These are phyloP conservation scores for Monilinia fructigena DNA, from an alignment of 2,329 filamentous ascomycete genomes.

Conservation along the genomic window DNA sequence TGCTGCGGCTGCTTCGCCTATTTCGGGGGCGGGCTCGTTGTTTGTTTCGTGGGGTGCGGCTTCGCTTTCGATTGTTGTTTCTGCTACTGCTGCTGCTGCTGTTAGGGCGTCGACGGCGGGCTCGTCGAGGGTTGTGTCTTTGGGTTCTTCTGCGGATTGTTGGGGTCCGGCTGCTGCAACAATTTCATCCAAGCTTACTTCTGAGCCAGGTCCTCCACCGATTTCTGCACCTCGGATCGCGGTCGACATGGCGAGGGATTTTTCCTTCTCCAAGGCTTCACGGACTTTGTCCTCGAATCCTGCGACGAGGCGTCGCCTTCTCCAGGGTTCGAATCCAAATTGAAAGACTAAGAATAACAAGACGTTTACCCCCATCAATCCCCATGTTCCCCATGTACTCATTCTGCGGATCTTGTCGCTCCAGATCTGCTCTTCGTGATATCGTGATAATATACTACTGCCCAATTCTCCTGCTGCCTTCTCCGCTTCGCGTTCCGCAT, in stretches of 20 bases:
- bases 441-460: constrained; percentile 80
- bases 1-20: constrained; percentile 29
- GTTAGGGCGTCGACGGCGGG: constrained; percentile 33
- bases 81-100: constrained; percentile 20
- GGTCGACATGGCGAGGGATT: constrained; percentile 22
- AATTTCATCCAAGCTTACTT: constrained; percentile 30
- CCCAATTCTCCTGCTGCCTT: constrained; percentile 73
- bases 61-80: constrained; percentile 23
- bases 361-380: constrained; percentile 95
- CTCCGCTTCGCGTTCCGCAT: constrained; percentile 77
- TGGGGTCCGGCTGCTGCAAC: constrained; percentile 30
- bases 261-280: constrained; percentile 53
- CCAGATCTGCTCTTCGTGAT: constrained; percentile 99
- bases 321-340: constrained; percentile 91
- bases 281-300: constrained; percentile 79
- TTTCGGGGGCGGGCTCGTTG: constrained; percentile 15
- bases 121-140: constrained; percentile 19
- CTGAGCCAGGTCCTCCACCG: constrained; percentile 10
- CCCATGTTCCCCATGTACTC: constrained; percentile 98
- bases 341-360: constrained; percentile 82
- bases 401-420: constrained; percentile 94
- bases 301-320: constrained; percentile 73
- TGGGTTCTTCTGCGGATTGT: constrained; percentile 31
- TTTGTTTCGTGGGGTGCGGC: constrained; percentile 16
- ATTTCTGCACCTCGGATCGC: constrained; percentile 22